A percentile compares a stretch with the other conserved stretches of the same genome.
These are phyloP conservation scores for Colletotrichum phormii DNA, from an alignment of 2,329 filamentous ascomycete species.

Conservation along the genomic window DNA sequence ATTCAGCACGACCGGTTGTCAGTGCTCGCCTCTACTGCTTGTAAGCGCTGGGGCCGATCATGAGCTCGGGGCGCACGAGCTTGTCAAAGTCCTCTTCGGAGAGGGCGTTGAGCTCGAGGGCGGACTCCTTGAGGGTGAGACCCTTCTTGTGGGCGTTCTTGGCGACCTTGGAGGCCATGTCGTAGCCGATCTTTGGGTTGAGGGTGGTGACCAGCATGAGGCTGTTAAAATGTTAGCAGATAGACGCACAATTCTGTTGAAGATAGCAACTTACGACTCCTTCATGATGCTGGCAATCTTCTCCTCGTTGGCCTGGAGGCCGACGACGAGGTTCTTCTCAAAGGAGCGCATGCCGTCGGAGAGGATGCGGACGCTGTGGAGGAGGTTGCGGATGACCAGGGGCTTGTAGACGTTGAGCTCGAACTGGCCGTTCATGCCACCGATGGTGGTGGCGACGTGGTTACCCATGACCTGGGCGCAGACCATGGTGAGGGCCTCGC, in stretches of 20 bases:
- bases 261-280: constrained; percentile 77
- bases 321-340: constrained; percentile 90
- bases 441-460: constrained; percentile 91
- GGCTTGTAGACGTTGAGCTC: constrained; percentile 99
- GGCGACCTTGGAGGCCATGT: constrained; percentile 96
- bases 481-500: constrained; percentile 97
- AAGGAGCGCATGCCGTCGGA: constrained; percentile 95
- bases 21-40: constrained; percentile 52
- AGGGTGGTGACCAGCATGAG: constrained; percentile 98
- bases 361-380: constrained; percentile 90
- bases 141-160: constrained; percentile 99
- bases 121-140: constrained; percentile 90
- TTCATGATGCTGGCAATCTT: constrained; percentile 91
- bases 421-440: constrained; percentile 97
- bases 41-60: constrained; percentile 84
- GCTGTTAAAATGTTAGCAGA: constrained; percentile 58
- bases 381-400: constrained; percentile 91
- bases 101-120: constrained; percentile 91
- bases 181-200: constrained; percentile 97
- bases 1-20: not conserved
- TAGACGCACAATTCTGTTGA: not conserved
- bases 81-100: constrained; percentile 91
- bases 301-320: constrained; percentile 92
- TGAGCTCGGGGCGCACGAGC: constrained; percentile 91
- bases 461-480: constrained; percentile 99